Percentiles rank a stretch among this genome's conserved stretches.
Conservation (phyloP, 2,329 filamentous ascomycete species). For the Beauveria caledonica region DNA sequence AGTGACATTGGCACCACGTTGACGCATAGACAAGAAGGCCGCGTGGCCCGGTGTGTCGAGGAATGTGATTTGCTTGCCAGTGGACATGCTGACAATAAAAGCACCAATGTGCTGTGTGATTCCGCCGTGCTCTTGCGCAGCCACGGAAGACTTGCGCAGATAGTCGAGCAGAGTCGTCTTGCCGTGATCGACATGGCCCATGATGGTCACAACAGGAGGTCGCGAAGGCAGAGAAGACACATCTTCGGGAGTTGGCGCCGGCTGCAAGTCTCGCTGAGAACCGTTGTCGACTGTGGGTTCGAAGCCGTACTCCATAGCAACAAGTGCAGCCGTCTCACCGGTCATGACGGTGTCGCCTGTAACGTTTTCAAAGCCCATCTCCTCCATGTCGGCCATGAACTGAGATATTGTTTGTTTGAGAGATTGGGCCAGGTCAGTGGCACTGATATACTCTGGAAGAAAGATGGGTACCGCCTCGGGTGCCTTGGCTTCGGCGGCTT, state of each 20-base stretch:
- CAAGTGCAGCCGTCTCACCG: constrained; percentile 79
- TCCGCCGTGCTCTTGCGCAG: constrained; percentile 84
- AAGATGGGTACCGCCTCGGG: constrained; percentile 52
- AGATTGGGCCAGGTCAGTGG: constrained; percentile 70
- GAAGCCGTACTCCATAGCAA: constrained; percentile 88
- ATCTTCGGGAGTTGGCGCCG: constrained; percentile 62
- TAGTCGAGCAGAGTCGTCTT: constrained; percentile 96
- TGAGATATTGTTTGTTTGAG: constrained; percentile 61
- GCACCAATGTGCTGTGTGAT: constrained; percentile 99
- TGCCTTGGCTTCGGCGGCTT: constrained; percentile 30
- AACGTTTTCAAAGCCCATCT: constrained; percentile 85
- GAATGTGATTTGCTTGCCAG: constrained; percentile 88
- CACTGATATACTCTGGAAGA: constrained; percentile 84
- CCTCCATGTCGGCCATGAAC: constrained; percentile 67
- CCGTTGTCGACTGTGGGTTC: constrained; percentile 69
- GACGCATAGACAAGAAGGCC: constrained; percentile 91
- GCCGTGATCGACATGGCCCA: constrained; percentile 98
- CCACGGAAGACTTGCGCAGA: constrained; percentile 85
- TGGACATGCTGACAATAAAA: constrained; percentile 82
- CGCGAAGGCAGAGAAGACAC: constrained; percentile 59
- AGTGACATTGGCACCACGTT: constrained; percentile 89
- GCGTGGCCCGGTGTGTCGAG: constrained; percentile 94
- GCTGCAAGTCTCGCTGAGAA: constrained; percentile 60
- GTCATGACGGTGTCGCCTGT: constrained; percentile 79
- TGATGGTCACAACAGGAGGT: constrained; percentile 94